Evolutionary conservation across 148 eudicot species (phyloP), one percentile per base, ranked within the genome.

Genomic region (Bassia scoparia): DNA sequence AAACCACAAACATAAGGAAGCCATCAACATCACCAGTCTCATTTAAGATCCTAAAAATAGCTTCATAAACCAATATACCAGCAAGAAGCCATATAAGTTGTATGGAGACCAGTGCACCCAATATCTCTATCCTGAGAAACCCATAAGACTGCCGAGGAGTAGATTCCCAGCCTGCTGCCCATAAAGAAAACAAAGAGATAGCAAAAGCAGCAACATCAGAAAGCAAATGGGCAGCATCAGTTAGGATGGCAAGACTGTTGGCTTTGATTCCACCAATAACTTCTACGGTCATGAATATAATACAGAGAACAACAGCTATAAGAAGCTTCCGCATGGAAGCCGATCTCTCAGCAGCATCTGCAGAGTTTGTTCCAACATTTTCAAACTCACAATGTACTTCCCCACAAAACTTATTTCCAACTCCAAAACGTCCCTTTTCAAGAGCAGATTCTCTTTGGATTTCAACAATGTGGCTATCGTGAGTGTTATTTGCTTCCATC

Each of bases 151-250:
- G 98, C 6, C 87, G 90, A 2, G 97, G 96, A 33, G 82, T 94
- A 29, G 98, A 90, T 82, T 91, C 98, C 98, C 98, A 94, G 31
- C 98, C 96, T 0, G 98, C 74, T 1, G 91, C 98, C 98, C 98
- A 89, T 69, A 94, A 67, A 3, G 96, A 89, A 72, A 91, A 89
- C 68, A 94, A 74, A 3, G 97, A 94, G 44, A 94, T 89, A 30
- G 98, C 96, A 82, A 94, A 94, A 70, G 98, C 92, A 24, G 97
- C 98, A 54, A 91, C 97, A 76, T 94, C 98, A 0, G 96, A 91
- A 0, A 91, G 81, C 80, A 91, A 72, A 83, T 94, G 98, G 27
- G 98, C 98, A 9, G 93, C 95, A 61, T 94, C 96, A 0, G 98
- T 91, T 63, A 91, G 50, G 58, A 94, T 94, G 16, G 97, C 89